Conservation (phyloP, 495 filamentous ascomycete species). For the Cetradonia linearis region DNA sequence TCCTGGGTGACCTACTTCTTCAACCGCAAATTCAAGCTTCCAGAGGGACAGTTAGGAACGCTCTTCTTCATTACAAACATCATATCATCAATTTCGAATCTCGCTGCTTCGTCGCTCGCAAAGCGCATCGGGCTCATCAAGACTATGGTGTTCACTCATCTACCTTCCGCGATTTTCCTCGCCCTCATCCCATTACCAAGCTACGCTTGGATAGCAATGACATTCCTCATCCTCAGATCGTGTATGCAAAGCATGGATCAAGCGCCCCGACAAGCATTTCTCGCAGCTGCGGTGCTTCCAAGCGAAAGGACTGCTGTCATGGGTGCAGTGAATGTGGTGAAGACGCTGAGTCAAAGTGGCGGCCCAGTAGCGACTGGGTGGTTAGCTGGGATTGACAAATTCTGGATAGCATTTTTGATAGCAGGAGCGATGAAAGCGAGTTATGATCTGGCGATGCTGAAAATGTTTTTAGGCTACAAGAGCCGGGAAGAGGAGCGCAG, state of each 20-base stretch:
- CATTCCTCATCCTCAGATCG: conserved; percentile 59
- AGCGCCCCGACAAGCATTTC: conserved; percentile 69
- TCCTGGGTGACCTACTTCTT: conserved; percentile 72
- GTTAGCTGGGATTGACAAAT: conserved; percentile 48
- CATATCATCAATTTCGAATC: conserved; percentile 54
- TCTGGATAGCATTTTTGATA: conserved; percentile 62
- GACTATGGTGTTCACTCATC: conserved; percentile 82
- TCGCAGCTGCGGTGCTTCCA: conserved; percentile 58
- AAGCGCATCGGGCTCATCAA: conserved; percentile 69
- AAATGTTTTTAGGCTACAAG: conserved; percentile 48
- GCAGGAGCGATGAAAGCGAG: conserved; percentile 58
- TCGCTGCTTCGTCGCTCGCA: conserved; percentile 65
- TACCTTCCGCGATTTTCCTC: conserved; percentile 65
- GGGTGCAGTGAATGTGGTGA: conserved; percentile 59
- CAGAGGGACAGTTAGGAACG: conserved; percentile 58
- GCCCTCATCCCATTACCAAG: conserved; percentile 55
- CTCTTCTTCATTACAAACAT: conserved; percentile 59
- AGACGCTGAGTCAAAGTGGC: conserved; percentile 49
- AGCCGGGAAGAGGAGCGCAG: conserved; percentile 19
- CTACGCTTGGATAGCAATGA: conserved; percentile 44
- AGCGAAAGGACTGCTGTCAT: conserved; percentile 71
- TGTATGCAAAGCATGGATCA: conserved; percentile 71
- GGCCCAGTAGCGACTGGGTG: conserved; percentile 63
- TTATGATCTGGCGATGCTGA: conserved; percentile 66
- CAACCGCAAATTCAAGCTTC: conserved; percentile 59